Conservation (phyloP, 2,329 filamentous ascomycete genomes). For the Colletotrichum paranaense region DNA sequence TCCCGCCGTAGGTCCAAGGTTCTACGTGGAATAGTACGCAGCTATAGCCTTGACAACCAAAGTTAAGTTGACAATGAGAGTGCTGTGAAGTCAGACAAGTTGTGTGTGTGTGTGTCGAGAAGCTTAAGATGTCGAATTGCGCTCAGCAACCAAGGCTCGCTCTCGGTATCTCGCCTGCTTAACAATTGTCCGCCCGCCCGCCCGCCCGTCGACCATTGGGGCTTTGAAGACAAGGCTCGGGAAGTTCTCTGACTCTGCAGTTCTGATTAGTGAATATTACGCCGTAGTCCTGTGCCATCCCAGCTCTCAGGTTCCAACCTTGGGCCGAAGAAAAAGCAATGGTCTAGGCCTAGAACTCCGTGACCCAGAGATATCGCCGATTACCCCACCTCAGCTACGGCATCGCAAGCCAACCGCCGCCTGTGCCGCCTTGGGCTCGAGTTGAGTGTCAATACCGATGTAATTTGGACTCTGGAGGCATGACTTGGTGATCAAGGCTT, state of each 20-base stretch:
- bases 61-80: no score
- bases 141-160: background rate
- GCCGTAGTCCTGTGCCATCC: background rate
- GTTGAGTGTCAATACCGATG: no score
- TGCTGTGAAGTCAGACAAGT: background rate
- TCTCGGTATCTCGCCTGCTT: background rate
- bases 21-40: background rate
- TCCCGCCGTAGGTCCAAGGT: background rate
- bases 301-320: background rate
- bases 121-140: background rate
- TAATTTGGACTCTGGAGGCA: background rate
- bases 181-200: background rate
- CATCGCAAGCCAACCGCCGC: background rate
- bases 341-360: conserved; percentile 18
- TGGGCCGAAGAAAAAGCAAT: background rate
- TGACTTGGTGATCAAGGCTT: background rate
- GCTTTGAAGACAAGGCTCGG: background rate
- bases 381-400: conserved; percentile 1
- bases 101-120: background rate
- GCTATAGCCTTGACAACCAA: background rate
- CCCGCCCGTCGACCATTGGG: no score
- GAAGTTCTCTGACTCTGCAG: background rate
- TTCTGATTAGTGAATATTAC: background rate
- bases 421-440: background rate
- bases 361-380: background rate